Conservation (phyloP, 306 rosid genomes). For the Prunus mume region DNA sequence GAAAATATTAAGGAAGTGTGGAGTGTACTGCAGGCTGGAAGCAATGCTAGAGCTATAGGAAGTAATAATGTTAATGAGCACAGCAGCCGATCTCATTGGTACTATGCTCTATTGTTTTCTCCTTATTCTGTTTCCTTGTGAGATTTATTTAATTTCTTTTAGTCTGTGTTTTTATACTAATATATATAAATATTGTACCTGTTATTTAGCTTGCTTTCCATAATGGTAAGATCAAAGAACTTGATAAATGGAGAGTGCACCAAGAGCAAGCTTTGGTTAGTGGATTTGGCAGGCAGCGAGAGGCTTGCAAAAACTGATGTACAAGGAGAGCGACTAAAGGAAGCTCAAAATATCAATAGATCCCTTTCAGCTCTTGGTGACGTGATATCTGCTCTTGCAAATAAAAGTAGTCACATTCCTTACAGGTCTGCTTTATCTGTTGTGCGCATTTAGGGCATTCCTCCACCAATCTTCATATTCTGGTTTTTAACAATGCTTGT, state of each 20-base stretch:
- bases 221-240: constrained; percentile 73
- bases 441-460: constrained; percentile 7
- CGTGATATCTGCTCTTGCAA: constrained; percentile 80
- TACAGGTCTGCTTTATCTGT: constrained; percentile 51
- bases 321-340: constrained; percentile 82
- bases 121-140: background rate
- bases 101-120: background rate
- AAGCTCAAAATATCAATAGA: constrained; percentile 82
- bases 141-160: background rate
- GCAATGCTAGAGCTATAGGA: constrained; percentile 82
- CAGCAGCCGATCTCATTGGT: constrained; percentile 95
- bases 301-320: constrained; percentile 85
- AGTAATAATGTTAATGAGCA: constrained; percentile 86
- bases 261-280: constrained; percentile 92
- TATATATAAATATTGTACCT: background rate
- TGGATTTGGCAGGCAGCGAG: constrained; percentile 93
- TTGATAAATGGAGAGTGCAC: constrained; percentile 70
- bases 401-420: constrained; percentile 81
- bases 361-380: constrained; percentile 95
- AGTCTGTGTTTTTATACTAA: background rate
- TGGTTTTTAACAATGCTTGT: constrained; percentile 16
- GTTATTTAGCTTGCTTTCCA: constrained; percentile 67
- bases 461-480: constrained; percentile 1
- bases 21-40: constrained; percentile 73
- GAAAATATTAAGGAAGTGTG: constrained; percentile 63